Base-by-base conservation (phyloP, 495 filamentous ascomycete species). In the Podospora conica region DNA sequence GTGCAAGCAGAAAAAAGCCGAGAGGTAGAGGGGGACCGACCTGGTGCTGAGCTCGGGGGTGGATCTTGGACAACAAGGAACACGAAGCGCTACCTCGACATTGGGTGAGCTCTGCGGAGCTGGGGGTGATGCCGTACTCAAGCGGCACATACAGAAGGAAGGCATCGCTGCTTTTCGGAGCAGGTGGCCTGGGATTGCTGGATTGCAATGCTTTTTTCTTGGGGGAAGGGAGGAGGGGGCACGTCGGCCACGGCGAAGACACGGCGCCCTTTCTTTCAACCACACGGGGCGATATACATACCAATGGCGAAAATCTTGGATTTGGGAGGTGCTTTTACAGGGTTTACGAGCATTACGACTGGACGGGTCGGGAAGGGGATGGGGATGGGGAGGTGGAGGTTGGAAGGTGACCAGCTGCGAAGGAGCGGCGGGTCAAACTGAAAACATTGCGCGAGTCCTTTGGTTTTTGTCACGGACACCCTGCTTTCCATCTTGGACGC, bases 1-100 rank as follows among this genome's bases (percentile, higher is more conserved):
- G 76, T 97, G 93, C 81, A 96, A 95, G 78, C 80, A 81, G 67
- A 77, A 85, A 67, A 82, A 77, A 69, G 74, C 68, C 57, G 40
- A 48, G 40, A 77, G 66, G 75, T 67, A 66, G 29, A 56, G 12
- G 58, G 12, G 23, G 53, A 60, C 6, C 24, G 12, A 27, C 3
- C 24, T 53, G 24, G 18, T 12, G 60, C 48, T 21, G 28, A 58
- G 22, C 15, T 57, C 33, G 12, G 12, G 55, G 22, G 48, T n/a
- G 15, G 15, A 48, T 10, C 3, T 48, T 48, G 40, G 40, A 48
- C 40, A 48, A 11, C 33, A 40, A 6, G 33, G 33, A 40, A n/a
- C n/a, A n/a, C n/a, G n/a, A n/a, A 40, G 2, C 33, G 15, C 33
- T 15, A 40, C 33, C 40, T n/a, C 40, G 40, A 8, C 6, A n/a